Evolutionary conservation across 2,329 filamentous ascomycete species (phyloP).

Genomic region (Sphaceloma murrayae): DNA sequence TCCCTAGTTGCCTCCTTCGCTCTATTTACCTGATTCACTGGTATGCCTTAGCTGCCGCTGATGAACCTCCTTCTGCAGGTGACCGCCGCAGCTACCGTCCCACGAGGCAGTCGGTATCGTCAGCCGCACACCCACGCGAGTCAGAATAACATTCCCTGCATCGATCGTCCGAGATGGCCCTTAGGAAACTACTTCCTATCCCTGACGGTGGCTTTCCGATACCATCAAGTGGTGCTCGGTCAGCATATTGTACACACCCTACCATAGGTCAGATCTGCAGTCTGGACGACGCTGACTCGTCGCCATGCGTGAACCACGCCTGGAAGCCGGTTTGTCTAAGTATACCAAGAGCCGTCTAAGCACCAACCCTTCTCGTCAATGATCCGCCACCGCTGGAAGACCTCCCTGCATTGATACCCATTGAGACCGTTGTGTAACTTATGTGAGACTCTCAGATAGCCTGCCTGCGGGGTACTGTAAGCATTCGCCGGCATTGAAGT

Average conservation of each 20-base stretch:
- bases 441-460: constrained; percentile 12
- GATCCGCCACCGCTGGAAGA: constrained; percentile 8
- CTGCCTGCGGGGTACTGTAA: constrained; percentile 9
- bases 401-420: neutral
- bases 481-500: constrained; percentile 12
- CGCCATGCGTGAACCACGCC: constrained; percentile 14
- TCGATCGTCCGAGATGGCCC: constrained; percentile 2
- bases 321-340: constrained; percentile 11
- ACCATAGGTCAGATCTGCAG: constrained; percentile 3
- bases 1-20: constrained; percentile 1
- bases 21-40: constrained; percentile 12
- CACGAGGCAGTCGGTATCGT: constrained; percentile 1
- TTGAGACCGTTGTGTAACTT: constrained; percentile 11
- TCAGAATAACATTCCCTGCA: constrained; percentile 6
- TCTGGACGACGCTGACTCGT: constrained; percentile 12
- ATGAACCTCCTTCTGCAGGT: constrained; percentile 9
- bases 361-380: constrained; percentile 4
- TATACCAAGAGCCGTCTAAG: constrained; percentile 8
- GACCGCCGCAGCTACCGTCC: constrained; percentile 6
- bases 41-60: constrained; percentile 11
- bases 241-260: neutral
- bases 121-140: constrained; percentile 8
- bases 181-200: constrained; percentile 4
- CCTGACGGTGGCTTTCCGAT: constrained; percentile 2
- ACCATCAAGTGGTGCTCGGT: constrained; percentile 3